Evolutionary conservation across 2,329 filamentous ascomycete species (phyloP), one percentile per base, ranked within the genome.

Genomic region (Herpotrichia juniperi): DNA sequence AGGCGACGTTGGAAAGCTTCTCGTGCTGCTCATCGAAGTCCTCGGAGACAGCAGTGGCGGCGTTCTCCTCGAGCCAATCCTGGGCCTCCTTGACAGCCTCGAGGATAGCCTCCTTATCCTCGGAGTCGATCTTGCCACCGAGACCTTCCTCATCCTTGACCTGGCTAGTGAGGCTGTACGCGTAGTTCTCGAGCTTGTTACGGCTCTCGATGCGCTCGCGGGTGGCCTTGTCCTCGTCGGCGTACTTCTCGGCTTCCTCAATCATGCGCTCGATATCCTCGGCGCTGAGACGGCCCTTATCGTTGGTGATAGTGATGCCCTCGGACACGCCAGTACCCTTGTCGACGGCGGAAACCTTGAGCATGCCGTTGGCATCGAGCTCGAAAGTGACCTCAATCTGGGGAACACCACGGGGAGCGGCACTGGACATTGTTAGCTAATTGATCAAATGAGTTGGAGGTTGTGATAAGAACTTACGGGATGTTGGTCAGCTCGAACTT

Each of bases 221-320:
- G 72, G 91, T 96, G 59, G 93, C 93, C 87, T 97, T 97, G 83
- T 99, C 94, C 81, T 97, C 94, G 78, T 99, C 94, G 73, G 94
- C 94, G 76, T 93, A 97, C 82, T 97, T 91, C 87, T 97, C 94
- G 56, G 94, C 94, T 81, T 99, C 94, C 66, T 89, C 87, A 61
- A 99, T 92, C 94, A 99, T 99, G 78, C 94, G 94, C 78, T 97
- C 93, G 68, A 99, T 99, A 79, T 99, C 94, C 67, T 99, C 94
- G 72, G 89, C 89, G 68, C 89, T 92, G 46, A 99, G 88, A 76
- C 94, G 93, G 65, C 94, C 94, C 88, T 97, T 97, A 82, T 99
- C 94, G 82, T 99, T 97, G 81, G 90, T 97, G 76, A 99, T 99
- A 68, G 94, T 97, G 78, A 99, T 97, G 59, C 89, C 92, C 84